Base-by-base conservation (phyloP, 2,329 filamentous ascomycete genomes). In the Fusarium clavum region DNA sequence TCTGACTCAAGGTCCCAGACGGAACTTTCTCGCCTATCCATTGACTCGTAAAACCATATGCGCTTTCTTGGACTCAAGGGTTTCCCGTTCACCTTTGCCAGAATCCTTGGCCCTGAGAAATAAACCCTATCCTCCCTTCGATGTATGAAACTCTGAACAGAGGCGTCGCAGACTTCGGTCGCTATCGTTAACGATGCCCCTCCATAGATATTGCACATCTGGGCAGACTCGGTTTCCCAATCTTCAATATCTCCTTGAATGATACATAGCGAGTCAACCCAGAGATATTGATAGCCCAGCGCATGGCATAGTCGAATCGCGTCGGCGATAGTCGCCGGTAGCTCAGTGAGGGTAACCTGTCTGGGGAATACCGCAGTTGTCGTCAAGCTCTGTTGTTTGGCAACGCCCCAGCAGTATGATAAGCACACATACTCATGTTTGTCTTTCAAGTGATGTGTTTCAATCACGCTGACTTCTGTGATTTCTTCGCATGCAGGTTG, bases 71-170 rank as follows among this genome's bases (percentile, higher is more conserved):
- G 34, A n/a, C 18, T n/a, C 18, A 12, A 38, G 34, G 18, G 34
- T 4, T 38, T n/a, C 4, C 41, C 22, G 0, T 25, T 44, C 0
- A 44, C 14, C 4, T 22, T 22, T n/a, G 16, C 0, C 14, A 44
- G 5, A 16, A 44, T 44, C 10, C 22, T 18, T 11, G 41, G 41
- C 3, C 41, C 41, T 14, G 14, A 18, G 8, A 45, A 45, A 10
- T 45, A 44, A 4, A 5, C 6, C 6, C 13, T 20, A 8, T 20
- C 24, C 3, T 45, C 6, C 14, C 43, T 10, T n/a, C n/a, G 10
- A 13, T 46, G 2, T 4, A 27, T 18, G 10, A 46, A 46, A n/a
- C 24, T 27, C 13, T 27, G 24, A 25, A 7, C 5, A 45, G 43
- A 45, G 8, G 14, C 43, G 4, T 45, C 43, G 4, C 43, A 45